Base-by-base conservation (phyloP, 257 asterid genomes). In the Linderniella brevidens region DNA sequence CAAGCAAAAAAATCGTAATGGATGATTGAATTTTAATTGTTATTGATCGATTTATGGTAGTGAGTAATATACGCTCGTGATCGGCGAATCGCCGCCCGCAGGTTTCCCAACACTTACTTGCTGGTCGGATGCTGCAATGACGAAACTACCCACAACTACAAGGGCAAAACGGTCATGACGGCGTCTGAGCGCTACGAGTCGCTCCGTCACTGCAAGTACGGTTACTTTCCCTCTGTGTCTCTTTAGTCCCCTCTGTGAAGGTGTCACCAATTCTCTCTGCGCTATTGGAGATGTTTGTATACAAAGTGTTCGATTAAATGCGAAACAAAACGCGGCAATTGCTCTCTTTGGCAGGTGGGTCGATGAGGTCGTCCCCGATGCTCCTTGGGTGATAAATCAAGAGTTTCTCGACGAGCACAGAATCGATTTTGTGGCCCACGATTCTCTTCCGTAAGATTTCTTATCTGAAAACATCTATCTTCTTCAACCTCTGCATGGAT, bases 351-450 rank as follows among this genome's bases (percentile, higher is more conserved):
- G n/a, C 70, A 88, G 98, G 78, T 88, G 98, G 98, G 98, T 88
- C 59, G 98, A 88, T 50, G 98, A 88, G 72, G 98, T 88, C 61
- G 81, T 88, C 54, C 94, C 93, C 44, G 94, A 78, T 72, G 94
- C 98, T 6, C 96, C 94, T 5, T 88, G 98, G 98, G 96, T 88
- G 58, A 66, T 81, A 59, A 68, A 77, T 55, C 94, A 77, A 47
- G 98, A 84, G 66, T 88, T 84, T 70, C 71, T 85, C 64, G 98
- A 84, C 82, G 70, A 69, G 58, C 93, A 88, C 61, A 41, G 47
- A 35, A 88, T 88, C 43, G 98, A 78, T 66, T 88, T 59, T 52
- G 98, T 88, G 52, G 96, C 96, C 19, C 98, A 88, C 52, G 98
- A 88, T 58, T 64, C 98, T 61, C 94, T 88, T 58, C 98, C 96